Evolutionary conservation across 805 yeast genomes (phyloP).

Genomic region (Ogataea methanolica): DNA sequence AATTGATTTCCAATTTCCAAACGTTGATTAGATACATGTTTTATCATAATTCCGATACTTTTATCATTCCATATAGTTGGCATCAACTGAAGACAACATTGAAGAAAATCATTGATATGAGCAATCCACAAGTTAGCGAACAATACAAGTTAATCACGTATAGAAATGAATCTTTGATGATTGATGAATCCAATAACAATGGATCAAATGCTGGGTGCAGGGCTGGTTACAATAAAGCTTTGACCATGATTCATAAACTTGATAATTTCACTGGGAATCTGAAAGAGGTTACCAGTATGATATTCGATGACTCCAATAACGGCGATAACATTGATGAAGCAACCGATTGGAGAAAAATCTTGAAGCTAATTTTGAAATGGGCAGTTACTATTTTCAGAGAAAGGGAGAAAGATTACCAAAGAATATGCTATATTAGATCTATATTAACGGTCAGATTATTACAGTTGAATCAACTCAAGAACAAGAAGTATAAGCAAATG

Average conservation of each 20-base stretch:
- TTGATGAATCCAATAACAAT: slow-evolving; percentile 33
- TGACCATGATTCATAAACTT: slow-evolving; percentile 21
- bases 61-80: slow-evolving; percentile 66
- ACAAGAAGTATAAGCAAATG: slow-evolving; percentile 21
- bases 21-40: slow-evolving; percentile 39
- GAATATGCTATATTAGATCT: slow-evolving; percentile 24
- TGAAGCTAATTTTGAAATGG: slow-evolving; percentile 27
- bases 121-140: slow-evolving; percentile 32
- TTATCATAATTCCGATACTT: slow-evolving; percentile 50
- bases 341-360: slow-evolving; percentile 23
- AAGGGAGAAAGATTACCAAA: slow-evolving; percentile 5
- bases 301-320: slow-evolving; percentile 22
- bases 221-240: slow-evolving; percentile 14
- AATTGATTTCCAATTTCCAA: slow-evolving; percentile 22
- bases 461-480: slow-evolving; percentile 16
- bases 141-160: slow-evolving; percentile 59
- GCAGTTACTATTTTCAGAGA: slow-evolving; percentile 22
- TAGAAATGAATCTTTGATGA: slow-evolving; percentile 67
- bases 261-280: slow-evolving; percentile 21
- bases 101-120: slow-evolving; percentile 34
- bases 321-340: slow-evolving; percentile 8
- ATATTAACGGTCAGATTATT: slow-evolving; percentile 21
- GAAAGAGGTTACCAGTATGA: slow-evolving; percentile 15
- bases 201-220: slow-evolving; percentile 10
- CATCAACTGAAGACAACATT: slow-evolving; percentile 44